Evolutionary conservation across 306 rosid species (phyloP).

Genomic region (Cicer arietinum): DNA sequence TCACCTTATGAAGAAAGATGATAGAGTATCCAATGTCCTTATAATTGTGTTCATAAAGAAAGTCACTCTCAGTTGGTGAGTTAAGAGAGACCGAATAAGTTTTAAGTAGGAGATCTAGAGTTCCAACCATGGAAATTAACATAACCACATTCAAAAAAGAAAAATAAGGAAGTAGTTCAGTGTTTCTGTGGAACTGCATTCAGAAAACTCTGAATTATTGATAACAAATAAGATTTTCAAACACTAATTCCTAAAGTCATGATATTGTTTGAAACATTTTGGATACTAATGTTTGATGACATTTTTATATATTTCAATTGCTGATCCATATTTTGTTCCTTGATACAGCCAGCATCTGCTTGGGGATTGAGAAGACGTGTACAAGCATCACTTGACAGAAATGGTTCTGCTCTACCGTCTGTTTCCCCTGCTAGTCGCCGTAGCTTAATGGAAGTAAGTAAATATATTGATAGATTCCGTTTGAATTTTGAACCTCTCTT

Average conservation of each 20-base stretch:
- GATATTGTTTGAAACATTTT: slow-evolving; percentile 20
- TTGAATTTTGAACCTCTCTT: neutral
- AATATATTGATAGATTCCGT: neutral
- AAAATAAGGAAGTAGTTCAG: no score
- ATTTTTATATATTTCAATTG: neutral
- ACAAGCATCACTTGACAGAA: slow-evolving; percentile 47
- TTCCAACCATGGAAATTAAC: no score
- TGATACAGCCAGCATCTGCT: slow-evolving; percentile 54
- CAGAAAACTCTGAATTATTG: no score
- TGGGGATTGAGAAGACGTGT: slow-evolving; percentile 44
- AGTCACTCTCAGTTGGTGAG: no score
- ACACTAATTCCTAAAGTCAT: neutral
- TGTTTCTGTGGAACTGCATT: no score
- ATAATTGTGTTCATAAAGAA: no score
- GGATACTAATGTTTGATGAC: neutral
- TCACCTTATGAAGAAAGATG: neutral
- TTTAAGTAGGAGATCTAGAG: no score
- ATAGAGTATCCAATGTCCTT: neutral
- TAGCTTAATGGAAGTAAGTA: slow-evolving; percentile 56
- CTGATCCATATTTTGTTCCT: slow-evolving; percentile 26
- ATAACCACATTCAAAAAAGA: no score
- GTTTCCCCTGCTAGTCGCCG: slow-evolving; percentile 49
- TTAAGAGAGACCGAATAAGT: no score
- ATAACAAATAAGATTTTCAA: neutral
- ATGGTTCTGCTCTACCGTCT: slow-evolving; percentile 43